Evolutionary conservation across 2,329 filamentous ascomycete species (phyloP).

Genomic region (Metarhizium sp.): DNA sequence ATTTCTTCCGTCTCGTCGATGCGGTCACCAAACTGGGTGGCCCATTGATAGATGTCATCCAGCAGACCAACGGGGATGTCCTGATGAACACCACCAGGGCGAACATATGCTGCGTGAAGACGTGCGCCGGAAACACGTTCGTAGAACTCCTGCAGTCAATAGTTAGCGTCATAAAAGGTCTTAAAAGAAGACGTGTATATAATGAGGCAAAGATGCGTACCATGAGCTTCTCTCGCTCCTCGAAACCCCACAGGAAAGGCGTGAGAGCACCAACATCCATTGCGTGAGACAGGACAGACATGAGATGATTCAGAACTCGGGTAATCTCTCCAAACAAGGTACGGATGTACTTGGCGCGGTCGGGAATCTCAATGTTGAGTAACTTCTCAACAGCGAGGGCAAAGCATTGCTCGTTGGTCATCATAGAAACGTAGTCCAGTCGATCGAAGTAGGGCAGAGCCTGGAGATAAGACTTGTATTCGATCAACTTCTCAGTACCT

Average conservation of each 20-base stretch:
- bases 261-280: constrained; percentile 99
- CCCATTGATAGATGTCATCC: constrained; percentile 99
- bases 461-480: constrained; percentile 99
- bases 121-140: constrained; percentile 97
- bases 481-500: constrained; percentile 98
- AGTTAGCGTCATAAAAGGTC: not conserved
- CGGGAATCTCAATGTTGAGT: constrained; percentile 90
- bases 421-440: constrained; percentile 99
- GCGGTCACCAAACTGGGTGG: constrained; percentile 95
- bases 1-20: constrained; percentile 99
- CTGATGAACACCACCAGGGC: constrained; percentile 91
- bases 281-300: constrained; percentile 93
- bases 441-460: constrained; percentile 98
- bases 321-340: constrained; percentile 95
- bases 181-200: not conserved
- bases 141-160: constrained; percentile 79
- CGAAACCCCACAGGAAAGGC: constrained; percentile 98
- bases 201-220: constrained; percentile 39
- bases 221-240: constrained; percentile 99
- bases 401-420: constrained; percentile 99
- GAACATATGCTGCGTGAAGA: constrained; percentile 93
- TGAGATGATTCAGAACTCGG: constrained; percentile 88
- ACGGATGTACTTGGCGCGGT: constrained; percentile 92
- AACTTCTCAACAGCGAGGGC: constrained; percentile 95
- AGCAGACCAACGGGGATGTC: constrained; percentile 89